Evolutionary conservation across 2,329 filamentous ascomycete species (phyloP).

Genomic region (Ceratocystis alfenasii): DNA sequence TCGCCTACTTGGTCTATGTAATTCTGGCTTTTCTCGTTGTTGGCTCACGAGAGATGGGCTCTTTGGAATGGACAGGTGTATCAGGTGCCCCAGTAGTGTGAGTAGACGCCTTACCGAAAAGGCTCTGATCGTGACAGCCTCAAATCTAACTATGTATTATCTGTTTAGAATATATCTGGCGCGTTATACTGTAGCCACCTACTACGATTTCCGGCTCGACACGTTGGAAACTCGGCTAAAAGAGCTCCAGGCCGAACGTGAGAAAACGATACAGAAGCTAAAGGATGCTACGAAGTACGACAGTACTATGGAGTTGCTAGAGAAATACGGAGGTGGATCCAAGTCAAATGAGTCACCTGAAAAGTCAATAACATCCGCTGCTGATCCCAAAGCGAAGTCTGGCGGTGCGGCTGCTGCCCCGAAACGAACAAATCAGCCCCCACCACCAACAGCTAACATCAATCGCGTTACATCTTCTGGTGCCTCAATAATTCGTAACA

Average conservation of each 20-base stretch:
- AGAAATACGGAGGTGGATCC: conserved; percentile 70
- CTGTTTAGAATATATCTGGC: conserved; percentile 63
- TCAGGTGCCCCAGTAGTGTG: conserved; percentile 68
- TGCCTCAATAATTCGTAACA: conserved; percentile 26
- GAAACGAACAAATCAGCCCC: conserved; percentile 27
- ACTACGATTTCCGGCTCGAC: conserved; percentile 73
- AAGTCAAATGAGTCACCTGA: conserved; percentile 35
- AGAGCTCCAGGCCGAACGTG: conserved; percentile 63
- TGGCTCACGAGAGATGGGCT: conserved; percentile 66
- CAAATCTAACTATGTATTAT: background rate
- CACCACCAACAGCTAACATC: conserved; percentile 54
- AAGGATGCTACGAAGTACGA: conserved; percentile 95
- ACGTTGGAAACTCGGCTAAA: conserved; percentile 58
- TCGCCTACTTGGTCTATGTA: conserved; percentile 78
- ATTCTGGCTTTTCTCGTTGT: conserved; percentile 75
- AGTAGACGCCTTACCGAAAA: conserved; percentile 26
- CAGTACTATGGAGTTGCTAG: conserved; percentile 79
- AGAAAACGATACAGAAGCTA: conserved; percentile 81
- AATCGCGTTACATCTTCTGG: conserved; percentile 31
- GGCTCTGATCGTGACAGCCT: background rate
- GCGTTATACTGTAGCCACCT: conserved; percentile 52
- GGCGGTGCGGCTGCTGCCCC: conserved; percentile 2
- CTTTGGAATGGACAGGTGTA: conserved; percentile 66
- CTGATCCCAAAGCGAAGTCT: conserved; percentile 8
- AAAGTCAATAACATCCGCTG: conserved; percentile 27